Percentiles rank a stretch among this genome's conserved stretches.
phyloP scores from a whole-genome alignment of 1,284 basidiomycete genomes.

The Taiwanofungus camphoratus region DNA sequence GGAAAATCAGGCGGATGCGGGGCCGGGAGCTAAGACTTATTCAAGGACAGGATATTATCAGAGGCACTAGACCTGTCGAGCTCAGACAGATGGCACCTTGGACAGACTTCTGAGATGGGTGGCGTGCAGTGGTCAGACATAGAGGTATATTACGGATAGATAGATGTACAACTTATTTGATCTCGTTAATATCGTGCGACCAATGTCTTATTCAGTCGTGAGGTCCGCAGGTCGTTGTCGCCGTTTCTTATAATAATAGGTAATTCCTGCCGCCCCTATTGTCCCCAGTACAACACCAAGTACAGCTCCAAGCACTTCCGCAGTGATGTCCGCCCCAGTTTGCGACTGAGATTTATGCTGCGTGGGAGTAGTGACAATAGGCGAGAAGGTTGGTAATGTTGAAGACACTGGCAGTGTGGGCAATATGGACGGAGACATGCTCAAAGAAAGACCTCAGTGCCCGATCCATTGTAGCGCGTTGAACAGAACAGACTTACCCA shows the following conservation, averaged over 20 bases:
- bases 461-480: background rate
- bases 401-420: conserved; percentile 16
- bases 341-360: conserved; percentile 1
- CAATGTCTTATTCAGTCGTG: background rate
- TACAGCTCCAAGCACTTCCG: conserved; percentile 20
- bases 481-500: conserved; percentile 13
- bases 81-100: conserved; percentile 31
- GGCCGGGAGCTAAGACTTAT: conserved; percentile 79
- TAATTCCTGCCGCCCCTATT: conserved; percentile 4
- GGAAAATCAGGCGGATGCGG: conserved; percentile 68
- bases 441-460: background rate
- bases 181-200: background rate
- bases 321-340: conserved; percentile 17
- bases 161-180: background rate
- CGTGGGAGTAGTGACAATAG: conserved; percentile 4
- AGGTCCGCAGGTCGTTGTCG: conserved; percentile 6
- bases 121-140: background rate
- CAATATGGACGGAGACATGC: conserved; percentile 18
- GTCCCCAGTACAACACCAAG: conserved; percentile 14
- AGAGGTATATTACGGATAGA: background rate
- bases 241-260: conserved; percentile 12
- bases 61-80: conserved; percentile 25
- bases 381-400: conserved; percentile 13
- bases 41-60: conserved; percentile 62
- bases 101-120: conserved; percentile 35